Conservation (phyloP, 306 rosid genomes). For the Spatholobus suberectus region DNA sequence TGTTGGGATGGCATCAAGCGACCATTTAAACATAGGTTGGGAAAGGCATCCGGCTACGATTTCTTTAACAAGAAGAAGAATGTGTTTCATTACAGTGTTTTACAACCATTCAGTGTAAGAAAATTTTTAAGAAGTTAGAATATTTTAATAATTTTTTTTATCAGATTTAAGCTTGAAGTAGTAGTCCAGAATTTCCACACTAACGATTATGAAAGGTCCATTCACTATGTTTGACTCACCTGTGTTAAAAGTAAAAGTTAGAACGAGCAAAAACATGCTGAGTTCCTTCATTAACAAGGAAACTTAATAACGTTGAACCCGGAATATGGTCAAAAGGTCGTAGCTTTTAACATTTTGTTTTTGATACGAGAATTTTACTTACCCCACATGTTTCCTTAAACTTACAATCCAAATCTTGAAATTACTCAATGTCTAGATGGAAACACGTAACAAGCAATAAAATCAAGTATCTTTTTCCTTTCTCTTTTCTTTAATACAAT, state of each 20-base stretch:
- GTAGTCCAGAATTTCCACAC: not conserved
- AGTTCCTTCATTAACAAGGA: conserved; percentile 5
- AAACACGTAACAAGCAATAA: not conserved
- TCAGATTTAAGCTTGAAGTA: not conserved
- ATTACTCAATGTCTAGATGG: not conserved
- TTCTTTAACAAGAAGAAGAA: no score
- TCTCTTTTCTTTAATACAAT: not conserved
- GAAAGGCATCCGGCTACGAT: no score
- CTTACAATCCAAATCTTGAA: not conserved
- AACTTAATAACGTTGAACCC: conserved; percentile 6
- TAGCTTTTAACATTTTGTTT: conserved; percentile 11
- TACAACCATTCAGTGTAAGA: no score
- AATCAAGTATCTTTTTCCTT: not conserved
- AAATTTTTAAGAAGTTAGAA: no score
- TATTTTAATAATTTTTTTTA: no score
- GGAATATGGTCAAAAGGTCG: conserved; percentile 7
- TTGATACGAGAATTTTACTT: not conserved
- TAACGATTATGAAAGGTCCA: not conserved
- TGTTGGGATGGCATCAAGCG: no score
- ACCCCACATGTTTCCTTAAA: conserved; percentile 23
- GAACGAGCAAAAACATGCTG: not conserved
- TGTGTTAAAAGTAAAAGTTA: not conserved
- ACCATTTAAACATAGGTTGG: no score
- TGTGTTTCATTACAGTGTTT: no score
- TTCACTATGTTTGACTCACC: not conserved